phyloP scores from a whole-genome alignment of 2,329 filamentous ascomycete species.

The Pestalotiopsis sp. region DNA sequence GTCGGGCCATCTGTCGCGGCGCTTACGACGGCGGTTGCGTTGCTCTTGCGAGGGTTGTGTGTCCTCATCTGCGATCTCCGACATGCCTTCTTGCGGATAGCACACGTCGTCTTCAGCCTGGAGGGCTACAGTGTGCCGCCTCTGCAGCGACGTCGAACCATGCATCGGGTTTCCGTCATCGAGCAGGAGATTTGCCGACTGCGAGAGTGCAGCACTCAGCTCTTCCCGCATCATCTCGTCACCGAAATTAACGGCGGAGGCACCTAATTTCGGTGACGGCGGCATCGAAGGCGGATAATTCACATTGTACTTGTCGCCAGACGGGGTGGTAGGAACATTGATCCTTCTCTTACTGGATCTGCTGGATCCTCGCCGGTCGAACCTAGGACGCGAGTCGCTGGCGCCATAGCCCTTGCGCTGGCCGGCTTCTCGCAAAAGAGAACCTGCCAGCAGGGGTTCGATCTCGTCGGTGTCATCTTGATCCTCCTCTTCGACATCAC shows the following conservation, averaged over 20 bases:
- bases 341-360: constrained; percentile 45
- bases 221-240: constrained; percentile 72
- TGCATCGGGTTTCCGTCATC: constrained; percentile 23
- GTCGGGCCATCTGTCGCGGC: constrained; percentile 82
- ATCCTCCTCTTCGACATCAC: constrained; percentile 48
- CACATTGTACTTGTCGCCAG: constrained; percentile 56
- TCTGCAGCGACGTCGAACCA: constrained; percentile 35
- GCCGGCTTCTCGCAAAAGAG: constrained; percentile 35
- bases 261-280: constrained; percentile 56
- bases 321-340: constrained; percentile 26
- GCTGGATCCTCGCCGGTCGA: constrained; percentile 49
- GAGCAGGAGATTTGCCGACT: constrained; percentile 15
- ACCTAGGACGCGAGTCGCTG: constrained; percentile 35
- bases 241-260: constrained; percentile 58
- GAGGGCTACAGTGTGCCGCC: constrained; percentile 59
- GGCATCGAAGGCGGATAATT: constrained; percentile 71
- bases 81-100: constrained; percentile 78
- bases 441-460: constrained; percentile 50
- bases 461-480: constrained; percentile 47
- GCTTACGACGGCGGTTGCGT: constrained; percentile 48
- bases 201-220: constrained; percentile 38
- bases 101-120: constrained; percentile 86
- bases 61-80: constrained; percentile 81
- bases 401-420: constrained; percentile 41
- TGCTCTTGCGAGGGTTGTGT: constrained; percentile 47